Evolutionary conservation across 805 yeast genomes (phyloP).

Genomic region (Candida michaelii): DNA sequence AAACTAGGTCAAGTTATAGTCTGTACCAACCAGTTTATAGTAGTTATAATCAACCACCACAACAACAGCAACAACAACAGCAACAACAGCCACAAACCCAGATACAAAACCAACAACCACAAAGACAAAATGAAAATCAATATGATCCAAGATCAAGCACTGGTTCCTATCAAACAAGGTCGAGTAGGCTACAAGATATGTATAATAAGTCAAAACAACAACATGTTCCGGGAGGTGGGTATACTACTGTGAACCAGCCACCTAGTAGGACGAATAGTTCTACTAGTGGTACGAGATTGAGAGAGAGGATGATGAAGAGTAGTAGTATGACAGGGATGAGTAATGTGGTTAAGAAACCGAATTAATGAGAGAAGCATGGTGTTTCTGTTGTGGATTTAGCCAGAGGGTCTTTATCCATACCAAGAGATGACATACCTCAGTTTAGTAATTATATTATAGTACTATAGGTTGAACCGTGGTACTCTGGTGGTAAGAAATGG

Average conservation of each 20-base stretch:
- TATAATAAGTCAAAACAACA: slow-evolving; percentile 41
- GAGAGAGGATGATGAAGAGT: slow-evolving; percentile 28
- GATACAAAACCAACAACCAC: slow-evolving; percentile 9
- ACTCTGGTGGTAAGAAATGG: no score
- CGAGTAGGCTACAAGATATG: slow-evolving; percentile 39
- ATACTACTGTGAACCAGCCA: slow-evolving; percentile 20
- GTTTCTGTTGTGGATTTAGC: no score
- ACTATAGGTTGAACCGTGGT: no score
- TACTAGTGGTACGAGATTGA: slow-evolving; percentile 26
- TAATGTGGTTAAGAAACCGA: slow-evolving; percentile 5
- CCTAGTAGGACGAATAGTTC: slow-evolving; percentile 27
- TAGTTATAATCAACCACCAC: slow-evolving; percentile 17
- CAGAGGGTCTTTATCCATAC: no score
- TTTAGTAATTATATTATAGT: no score
- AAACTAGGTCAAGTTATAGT: slow-evolving; percentile 3
- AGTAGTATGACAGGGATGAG: slow-evolving; percentile 18
- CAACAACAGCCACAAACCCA: slow-evolving; percentile 8
- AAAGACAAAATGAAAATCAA: slow-evolving; percentile 2
- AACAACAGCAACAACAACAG: slow-evolving; percentile 5
- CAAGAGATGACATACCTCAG: no score
- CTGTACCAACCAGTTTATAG: slow-evolving; percentile 29
- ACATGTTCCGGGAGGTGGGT: slow-evolving; percentile 33
- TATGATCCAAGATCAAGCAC: slow-evolving; percentile 1
- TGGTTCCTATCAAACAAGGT: slow-evolving; percentile 21
- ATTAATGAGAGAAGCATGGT: no score